Evolutionary conservation across 2,329 filamentous ascomycete genomes (phyloP).

Genomic region (Karstenula rhodostoma): DNA sequence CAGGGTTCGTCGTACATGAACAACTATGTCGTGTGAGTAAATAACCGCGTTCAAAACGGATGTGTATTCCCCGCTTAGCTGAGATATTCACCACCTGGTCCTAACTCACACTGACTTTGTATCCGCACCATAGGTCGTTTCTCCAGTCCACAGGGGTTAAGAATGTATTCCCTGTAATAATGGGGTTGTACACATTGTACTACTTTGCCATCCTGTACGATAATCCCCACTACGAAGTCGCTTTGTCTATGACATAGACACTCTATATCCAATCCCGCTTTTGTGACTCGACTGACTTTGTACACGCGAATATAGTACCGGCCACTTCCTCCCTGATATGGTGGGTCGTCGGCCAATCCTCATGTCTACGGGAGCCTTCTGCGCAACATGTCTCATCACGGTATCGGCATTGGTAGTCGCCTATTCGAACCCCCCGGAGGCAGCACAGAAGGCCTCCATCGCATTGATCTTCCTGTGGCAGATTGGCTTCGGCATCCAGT

Average conservation of each 20-base stretch:
- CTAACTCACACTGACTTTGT: no score
- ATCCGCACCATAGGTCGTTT: no score
- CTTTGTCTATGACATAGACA: no score
- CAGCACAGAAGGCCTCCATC: conserved; percentile 14
- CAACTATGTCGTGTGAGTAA: conserved; percentile 22
- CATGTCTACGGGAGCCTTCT: conserved; percentile 18
- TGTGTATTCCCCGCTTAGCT: no score
- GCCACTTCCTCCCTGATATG: conserved; percentile 20
- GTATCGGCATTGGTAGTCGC: conserved; percentile 15
- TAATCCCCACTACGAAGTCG: no score
- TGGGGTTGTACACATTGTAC: conserved; percentile 18
- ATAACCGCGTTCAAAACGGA: no score
- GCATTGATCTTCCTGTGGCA: conserved; percentile 22
- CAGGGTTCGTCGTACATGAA: conserved; percentile 22
- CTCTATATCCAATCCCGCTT: no score
- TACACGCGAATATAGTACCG: no score
- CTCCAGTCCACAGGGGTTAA: conserved; percentile 19
- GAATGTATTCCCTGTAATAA: conserved; percentile 22
- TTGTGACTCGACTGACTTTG: no score
- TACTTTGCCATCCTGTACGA: conserved; percentile 21
- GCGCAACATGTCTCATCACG: conserved; percentile 13
- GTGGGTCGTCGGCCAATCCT: conserved; percentile 20
- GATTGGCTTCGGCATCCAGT: conserved; percentile 19
- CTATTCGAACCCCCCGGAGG: conserved; percentile 4
- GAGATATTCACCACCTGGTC: no score